Evolutionary conservation across 2,329 filamentous ascomycete genomes (phyloP).

Genomic region (Purpureocillium takamizusanense): DNA sequence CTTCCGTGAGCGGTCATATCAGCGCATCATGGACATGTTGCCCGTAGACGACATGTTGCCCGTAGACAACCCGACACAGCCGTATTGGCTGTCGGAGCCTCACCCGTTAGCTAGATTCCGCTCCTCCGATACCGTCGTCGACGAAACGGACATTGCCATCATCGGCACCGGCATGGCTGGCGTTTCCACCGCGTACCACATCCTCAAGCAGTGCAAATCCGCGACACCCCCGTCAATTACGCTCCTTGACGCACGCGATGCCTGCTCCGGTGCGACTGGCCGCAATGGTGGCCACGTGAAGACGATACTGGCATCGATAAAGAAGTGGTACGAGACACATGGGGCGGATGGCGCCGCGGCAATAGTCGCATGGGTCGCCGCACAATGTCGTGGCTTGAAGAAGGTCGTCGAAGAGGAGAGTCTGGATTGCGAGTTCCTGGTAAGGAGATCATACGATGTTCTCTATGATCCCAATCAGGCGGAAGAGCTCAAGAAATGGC

Average conservation of each 20-base stretch:
- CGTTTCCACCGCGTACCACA: slow-evolving; percentile 31
- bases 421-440: slow-evolving; percentile 34
- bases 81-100: slow-evolving; percentile 33
- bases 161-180: slow-evolving; percentile 39
- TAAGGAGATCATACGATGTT: slow-evolving; percentile 30
- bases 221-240: slow-evolving; percentile 13
- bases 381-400: slow-evolving; percentile 17
- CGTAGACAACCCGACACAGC: slow-evolving; percentile 14
- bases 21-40: too few relatives aligned
- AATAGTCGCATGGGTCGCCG: too few relatives aligned
- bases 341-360: slow-evolving; percentile 10
- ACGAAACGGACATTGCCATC: slow-evolving; percentile 32
- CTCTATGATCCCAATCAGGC: slow-evolving; percentile 17
- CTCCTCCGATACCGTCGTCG: slow-evolving; percentile 26
- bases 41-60: slow-evolving; percentile 15
- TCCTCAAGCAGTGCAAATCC: slow-evolving; percentile 14
- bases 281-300: slow-evolving; percentile 17
- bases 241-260: slow-evolving; percentile 23
- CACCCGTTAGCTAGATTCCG: slow-evolving; percentile 29
- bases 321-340: not conserved
- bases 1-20: too few relatives aligned
- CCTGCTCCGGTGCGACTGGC: slow-evolving; percentile 28
- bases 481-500: slow-evolving; percentile 14
- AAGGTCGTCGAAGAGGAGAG: slow-evolving; percentile 24
- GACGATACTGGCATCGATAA: too few relatives aligned